Base-by-base conservation (phyloP, 441 rosid species). In the Kokia cookei region DNA sequence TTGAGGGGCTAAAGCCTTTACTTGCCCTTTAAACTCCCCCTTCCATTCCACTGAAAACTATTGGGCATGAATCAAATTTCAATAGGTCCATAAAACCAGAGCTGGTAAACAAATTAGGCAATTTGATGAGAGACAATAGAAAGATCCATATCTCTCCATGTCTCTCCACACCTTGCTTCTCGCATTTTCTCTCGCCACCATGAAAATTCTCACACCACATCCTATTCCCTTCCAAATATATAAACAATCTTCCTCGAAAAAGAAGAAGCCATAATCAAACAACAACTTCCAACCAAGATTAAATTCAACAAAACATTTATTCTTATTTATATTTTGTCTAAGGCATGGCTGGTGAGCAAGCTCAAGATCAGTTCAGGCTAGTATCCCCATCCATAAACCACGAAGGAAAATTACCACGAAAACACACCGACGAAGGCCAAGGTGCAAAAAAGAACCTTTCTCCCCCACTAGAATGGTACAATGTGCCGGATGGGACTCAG, bases 391-490 rank as follows among this genome's bases (percentile, higher is more conserved):
- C 54, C 14, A 77, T 86, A 71, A 62, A 63, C 78, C 75, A 74
- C 12, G 73, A 86, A 26, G 89, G 89, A 5, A 84, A 78, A 55
- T 32, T 88, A 37, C 89, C 88, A 1, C 79, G 89, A 57, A 83
- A 88, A 61, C 82, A 73, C 77, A 85, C 88, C 0, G 80, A 69
- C 15, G 88, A 88, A 63, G 92, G 88, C 3, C 89, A 88, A 69
- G 92, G 90, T 0, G 89, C 89, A 2, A 62, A 70, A 42, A 86
- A 51, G 80, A 81, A 71, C 35, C 8, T 82, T 40, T 86, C 90
- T 1, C 90, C 92, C 9, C 86, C 80, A 4, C 37, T 88, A 5
- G 88, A 88, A 65, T 86, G 97, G 94, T 91, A 91, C 81, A 87
- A 90, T 75, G 83, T 88, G 4, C 95, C 98, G 0, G 82, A 88